Evolutionary conservation across 2,329 filamentous ascomycete species (phyloP), one percentile per base, ranked within the genome.

Genomic region (Furcasterigmium furcatum): DNA sequence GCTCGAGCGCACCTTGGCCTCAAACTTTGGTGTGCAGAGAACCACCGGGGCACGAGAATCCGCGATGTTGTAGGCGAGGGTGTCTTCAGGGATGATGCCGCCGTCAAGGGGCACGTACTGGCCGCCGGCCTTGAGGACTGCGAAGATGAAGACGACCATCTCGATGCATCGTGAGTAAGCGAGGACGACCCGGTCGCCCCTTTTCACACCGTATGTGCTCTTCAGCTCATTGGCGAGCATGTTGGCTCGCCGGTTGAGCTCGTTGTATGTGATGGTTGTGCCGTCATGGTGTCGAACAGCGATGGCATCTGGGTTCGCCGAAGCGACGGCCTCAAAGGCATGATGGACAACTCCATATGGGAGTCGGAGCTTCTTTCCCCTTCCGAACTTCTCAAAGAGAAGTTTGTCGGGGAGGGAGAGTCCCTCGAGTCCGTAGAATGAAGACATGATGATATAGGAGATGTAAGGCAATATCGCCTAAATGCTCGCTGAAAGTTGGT

Each of bases 21-120:
- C 30, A 36, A 50, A 48, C 42, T 42, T 48, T 29, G 44, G 50
- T 9, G 80, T 58, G 53, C 76, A 81, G 5, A 81, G 58, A 14
- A 77, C 64, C 22, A 75, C 63, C 5, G 59, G 55, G 7, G 70
- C 65, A 12, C 61, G 59, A 3, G 74, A 71, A 51, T 81, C 67
- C 24, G 43, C 57, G 39, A 80, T 63, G 21, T 80, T 76, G 46
- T 74, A 71, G 20, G 62, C 60, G 21, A 82, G 64, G 3, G 72
- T 71, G 16, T 65, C 62, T 41, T 75, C 72, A 0, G 75, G 65
- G 9, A 75, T 71, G 25, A 78, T 67, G 6, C 74, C 73, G 29
- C 78, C 78, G 49, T 84, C 80, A 3, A 83, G 66, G 4, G 79
- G 79, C 5, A 82, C 69, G 54, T 83, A 83, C 51, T 83, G 78